phyloP scores from a whole-genome alignment of 208 protist species.

The Trichomonas gallinae region DNA sequence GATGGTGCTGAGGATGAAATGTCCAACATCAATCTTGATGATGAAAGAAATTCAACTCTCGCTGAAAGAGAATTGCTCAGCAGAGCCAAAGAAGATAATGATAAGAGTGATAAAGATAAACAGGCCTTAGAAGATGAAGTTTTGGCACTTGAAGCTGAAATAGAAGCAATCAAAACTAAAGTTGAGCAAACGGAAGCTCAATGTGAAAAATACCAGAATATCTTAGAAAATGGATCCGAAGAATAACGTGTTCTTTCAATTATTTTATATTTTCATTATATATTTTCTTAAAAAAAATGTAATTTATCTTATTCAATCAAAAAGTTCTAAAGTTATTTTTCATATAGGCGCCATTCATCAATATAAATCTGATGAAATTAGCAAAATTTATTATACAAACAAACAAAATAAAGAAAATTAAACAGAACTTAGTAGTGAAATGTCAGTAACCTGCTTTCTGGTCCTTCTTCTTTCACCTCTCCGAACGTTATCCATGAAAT shows the following conservation, averaged over 20 bases:
- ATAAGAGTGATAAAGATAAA: neutral
- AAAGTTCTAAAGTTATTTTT: too few species aligned
- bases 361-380: too few species aligned
- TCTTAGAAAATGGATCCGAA: neutral
- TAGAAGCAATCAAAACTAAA: neutral
- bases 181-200: neutral
- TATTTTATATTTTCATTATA: too few species aligned
- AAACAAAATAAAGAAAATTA: neutral
- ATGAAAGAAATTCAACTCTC: neutral
- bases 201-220: neutral
- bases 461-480: neutral
- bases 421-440: neutral
- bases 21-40: neutral
- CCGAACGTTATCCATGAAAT: neutral
- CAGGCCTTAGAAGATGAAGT: neutral
- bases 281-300: too few species aligned
- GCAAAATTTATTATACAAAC: neutral
- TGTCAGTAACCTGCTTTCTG: neutral
- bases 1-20: neutral
- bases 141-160: neutral
- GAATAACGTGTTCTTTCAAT: neutral
- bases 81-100: neutral
- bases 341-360: too few species aligned
- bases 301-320: too few species aligned
- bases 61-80: neutral